Evolutionary conservation across 164 flowering plant species (phyloP).

Genomic region (Vitis cinerea): DNA sequence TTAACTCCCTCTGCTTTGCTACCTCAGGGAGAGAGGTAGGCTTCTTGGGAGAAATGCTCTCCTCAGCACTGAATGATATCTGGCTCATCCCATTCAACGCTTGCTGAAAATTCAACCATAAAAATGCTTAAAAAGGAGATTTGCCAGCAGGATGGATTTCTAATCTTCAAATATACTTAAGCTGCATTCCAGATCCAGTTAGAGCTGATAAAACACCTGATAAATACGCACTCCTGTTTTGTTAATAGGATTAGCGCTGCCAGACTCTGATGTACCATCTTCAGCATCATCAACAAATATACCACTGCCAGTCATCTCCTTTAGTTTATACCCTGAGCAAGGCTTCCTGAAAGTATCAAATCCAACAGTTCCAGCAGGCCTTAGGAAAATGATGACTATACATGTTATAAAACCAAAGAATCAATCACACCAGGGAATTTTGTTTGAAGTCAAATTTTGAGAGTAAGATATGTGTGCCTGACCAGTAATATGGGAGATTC

Average conservation of each 20-base stretch:
- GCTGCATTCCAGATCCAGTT: background rate
- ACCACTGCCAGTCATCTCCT: constrained; percentile 63
- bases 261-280: constrained; percentile 31
- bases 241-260: constrained; percentile 19
- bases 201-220: constrained; percentile 37
- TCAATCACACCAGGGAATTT: background rate
- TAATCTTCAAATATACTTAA: background rate
- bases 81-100: constrained; percentile 59
- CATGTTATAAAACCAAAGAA: background rate
- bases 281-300: constrained; percentile 40
- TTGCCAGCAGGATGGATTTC: background rate
- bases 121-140: background rate
- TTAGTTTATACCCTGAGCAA: constrained; percentile 53
- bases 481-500: no score
- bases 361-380: background rate
- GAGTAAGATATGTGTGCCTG: no score
- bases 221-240: constrained; percentile 37
- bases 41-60: constrained; percentile 50
- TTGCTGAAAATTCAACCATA: constrained; percentile 36
- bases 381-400: background rate
- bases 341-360: constrained; percentile 47
- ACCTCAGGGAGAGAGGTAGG: constrained; percentile 51
- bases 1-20: constrained; percentile 50
- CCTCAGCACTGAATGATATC: constrained; percentile 54
- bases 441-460: no score